Evolutionary conservation across 164 flowering plant genomes (phyloP), one percentile per base, ranked within the genome.

Genomic region (Nelumbo lutea): DNA sequence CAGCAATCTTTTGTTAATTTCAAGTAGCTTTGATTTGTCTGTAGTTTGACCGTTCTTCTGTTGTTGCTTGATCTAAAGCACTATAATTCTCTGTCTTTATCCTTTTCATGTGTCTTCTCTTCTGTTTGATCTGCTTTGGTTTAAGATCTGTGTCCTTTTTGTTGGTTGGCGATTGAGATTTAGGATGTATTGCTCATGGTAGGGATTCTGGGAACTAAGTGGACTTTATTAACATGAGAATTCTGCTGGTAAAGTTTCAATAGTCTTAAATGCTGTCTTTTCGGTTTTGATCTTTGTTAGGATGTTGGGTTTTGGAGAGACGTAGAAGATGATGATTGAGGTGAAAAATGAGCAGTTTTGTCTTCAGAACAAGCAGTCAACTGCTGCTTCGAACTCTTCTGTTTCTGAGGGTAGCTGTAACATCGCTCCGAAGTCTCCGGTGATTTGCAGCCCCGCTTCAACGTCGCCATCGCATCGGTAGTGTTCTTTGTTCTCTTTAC

Each of bases 391-490:
- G 13, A 84, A 90, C 78, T 85, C 96, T 9, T 89, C 97, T 9
- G 70, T 78, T 61, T 90, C 96, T 0, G 96, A 91, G 56, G 90
- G 85, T 10, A 86, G 92, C 73, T 82, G 79, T 14, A 78, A 83
- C 27, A 27, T 27, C 72, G 65, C 78, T 52, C 64, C 77, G 48
- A 87, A 81, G 85, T 88, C 98, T 0, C 91, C 95, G 0, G 88
- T 79, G 48, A 62, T 75, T 41, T 76, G 73, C 64, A 90, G 91
- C 70, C 91, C 90, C 0, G 77, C 75, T 15, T 60, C 83, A 2
- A 59, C 83, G 11, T 90, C 96, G 3, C 89, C 96, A 2, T 73
- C 87, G 65, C 82, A 84, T 74, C 76, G 96, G 98, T 91, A 83
- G 15, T 64, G 10, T 62, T 67, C 59, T 60, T 11, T 64, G 9